These are phyloP conservation scores for Wickerhamomyces mucosus DNA, from an alignment of 805 yeast genomes.

Conservation along the genomic window DNA sequence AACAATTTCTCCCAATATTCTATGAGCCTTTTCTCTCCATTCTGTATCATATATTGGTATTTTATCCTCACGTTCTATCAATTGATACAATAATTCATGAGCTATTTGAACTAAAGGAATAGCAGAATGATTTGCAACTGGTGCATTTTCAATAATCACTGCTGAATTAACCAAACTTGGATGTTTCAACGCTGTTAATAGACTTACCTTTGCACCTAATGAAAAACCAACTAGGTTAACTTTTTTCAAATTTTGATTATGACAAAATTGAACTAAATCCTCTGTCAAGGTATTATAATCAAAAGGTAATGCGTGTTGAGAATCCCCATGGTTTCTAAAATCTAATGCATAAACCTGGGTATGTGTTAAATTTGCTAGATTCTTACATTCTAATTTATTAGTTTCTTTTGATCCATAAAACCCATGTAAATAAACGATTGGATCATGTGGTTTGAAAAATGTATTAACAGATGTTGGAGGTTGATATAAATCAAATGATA, in stretches of 20 bases:
- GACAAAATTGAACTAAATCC: constrained; percentile 30
- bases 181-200: constrained; percentile 29
- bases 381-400: constrained; percentile 28
- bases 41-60: constrained; percentile 17
- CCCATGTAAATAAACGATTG: constrained; percentile 38
- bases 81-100: constrained; percentile 29
- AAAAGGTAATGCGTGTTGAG: constrained; percentile 32
- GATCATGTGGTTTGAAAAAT: constrained; percentile 18
- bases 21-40: constrained; percentile 19
- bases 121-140: constrained; percentile 23
- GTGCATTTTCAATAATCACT: constrained; percentile 39
- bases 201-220: constrained; percentile 44
- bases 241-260: constrained; percentile 21
- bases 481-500: constrained; percentile 17
- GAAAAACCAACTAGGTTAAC: constrained; percentile 36
- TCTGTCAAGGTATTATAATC: constrained; percentile 30
- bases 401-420: constrained; percentile 36
- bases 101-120: constrained; percentile 24
- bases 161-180: constrained; percentile 30
- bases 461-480: constrained; percentile 19
- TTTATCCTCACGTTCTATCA: constrained; percentile 20
- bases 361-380: constrained; percentile 22
- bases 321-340: constrained; percentile 39
- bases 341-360: constrained; percentile 32
- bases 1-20: constrained; percentile 11